Conservation (phyloP, 164 flowering plant species). For the Malania oleifera region DNA sequence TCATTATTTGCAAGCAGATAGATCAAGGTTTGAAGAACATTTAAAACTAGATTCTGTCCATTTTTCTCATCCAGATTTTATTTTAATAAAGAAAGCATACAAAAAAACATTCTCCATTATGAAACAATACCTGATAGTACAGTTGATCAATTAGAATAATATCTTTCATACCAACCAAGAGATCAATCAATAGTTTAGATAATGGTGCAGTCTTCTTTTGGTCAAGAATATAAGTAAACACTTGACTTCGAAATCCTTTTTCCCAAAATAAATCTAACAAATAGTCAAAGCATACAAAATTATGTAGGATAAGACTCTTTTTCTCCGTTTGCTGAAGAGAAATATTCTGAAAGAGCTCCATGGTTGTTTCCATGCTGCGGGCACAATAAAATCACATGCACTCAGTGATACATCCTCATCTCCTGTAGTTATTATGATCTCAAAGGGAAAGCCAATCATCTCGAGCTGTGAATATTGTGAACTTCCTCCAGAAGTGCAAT, state of each 20-base stretch:
- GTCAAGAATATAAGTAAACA: constrained; percentile 54
- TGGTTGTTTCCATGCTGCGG: constrained; percentile 13
- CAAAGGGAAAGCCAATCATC: constrained; percentile 26
- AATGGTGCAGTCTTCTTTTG: too few species aligned
- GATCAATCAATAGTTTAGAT: constrained; percentile 63
- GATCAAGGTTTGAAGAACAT: constrained; percentile 82
- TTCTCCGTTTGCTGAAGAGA: constrained; percentile 78
- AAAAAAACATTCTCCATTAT: constrained; percentile 94
- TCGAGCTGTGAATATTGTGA: constrained; percentile 5
- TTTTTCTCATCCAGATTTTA: constrained; percentile 60
- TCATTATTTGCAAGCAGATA: constrained; percentile 70
- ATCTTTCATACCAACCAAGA: constrained; percentile 80
- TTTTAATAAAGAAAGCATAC: constrained; percentile 86
- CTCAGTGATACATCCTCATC: constrained; percentile 22
- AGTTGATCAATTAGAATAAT: constrained; percentile 54
- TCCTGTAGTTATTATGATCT: constrained; percentile 23
- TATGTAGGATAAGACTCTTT: constrained; percentile 51
- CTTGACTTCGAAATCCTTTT: constrained; percentile 50
- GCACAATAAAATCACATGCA: constrained; percentile 1
- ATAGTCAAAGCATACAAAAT: constrained; percentile 59
- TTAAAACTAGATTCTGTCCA: constrained; percentile 74
- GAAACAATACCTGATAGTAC: constrained; percentile 86
- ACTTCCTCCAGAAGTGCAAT: constrained; percentile 38
- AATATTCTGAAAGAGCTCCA: constrained; percentile 34
- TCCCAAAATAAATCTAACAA: constrained; percentile 94